phyloP scores from a whole-genome alignment of 1,139 yeast species.

The Scheffersomyces segobiensis region DNA sequence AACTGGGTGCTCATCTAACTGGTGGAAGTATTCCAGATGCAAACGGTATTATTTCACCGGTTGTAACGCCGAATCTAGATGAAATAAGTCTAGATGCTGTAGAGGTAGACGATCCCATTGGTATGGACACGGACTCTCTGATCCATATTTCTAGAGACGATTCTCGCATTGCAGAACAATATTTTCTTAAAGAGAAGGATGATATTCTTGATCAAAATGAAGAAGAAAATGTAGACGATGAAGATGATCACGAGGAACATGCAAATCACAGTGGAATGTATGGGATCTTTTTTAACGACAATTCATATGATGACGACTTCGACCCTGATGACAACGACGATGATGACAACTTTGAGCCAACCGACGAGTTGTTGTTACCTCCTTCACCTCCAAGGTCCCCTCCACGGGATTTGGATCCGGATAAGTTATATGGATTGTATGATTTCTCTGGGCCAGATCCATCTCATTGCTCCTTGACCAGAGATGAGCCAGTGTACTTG shows the following conservation, averaged over 20 bases:
- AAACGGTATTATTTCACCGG: neutral
- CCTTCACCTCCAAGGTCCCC: conserved; percentile 79
- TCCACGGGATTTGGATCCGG: conserved; percentile 82
- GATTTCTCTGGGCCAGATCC: conserved; percentile 93
- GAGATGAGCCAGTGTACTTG: conserved; percentile 81
- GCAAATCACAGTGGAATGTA: conserved; percentile 1
- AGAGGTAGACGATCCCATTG: neutral
- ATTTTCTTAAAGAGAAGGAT: neutral
- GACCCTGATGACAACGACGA: conserved; percentile 12
- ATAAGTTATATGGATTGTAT: conserved; percentile 79
- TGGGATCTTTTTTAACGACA: conserved; percentile 8
- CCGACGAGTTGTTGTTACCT: conserved; percentile 32
- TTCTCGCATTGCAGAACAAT: neutral
- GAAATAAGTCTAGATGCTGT: neutral
- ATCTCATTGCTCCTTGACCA: conserved; percentile 77
- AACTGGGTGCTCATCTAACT: neutral
- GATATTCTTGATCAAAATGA: conserved; percentile 5
- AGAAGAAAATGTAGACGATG: conserved; percentile 10
- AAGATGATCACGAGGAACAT: conserved; percentile 16
- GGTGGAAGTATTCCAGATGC: neutral
- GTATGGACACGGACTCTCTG: neutral
- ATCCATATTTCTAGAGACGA: conserved; percentile 3
- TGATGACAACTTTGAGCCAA: conserved; percentile 11
- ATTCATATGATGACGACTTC: conserved; percentile 8
- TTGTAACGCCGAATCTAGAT: neutral